phyloP scores from a whole-genome alignment of 1,139 yeast genomes.

The Taphrina populina region DNA sequence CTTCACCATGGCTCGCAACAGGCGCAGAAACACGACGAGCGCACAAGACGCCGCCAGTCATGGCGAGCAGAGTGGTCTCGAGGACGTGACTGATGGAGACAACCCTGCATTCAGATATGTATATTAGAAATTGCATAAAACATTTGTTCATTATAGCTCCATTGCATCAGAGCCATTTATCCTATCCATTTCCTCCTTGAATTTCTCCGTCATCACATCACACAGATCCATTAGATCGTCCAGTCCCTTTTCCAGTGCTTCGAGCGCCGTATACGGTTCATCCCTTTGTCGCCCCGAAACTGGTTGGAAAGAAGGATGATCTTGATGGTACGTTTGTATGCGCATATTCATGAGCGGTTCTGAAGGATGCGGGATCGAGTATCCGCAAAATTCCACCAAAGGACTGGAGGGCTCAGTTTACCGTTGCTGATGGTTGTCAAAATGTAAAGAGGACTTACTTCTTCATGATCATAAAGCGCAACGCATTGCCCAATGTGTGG shows the following conservation, averaged over 20 bases:
- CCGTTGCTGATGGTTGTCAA: background rate
- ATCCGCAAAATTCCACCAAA: conserved; percentile 96
- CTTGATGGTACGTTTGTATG: conserved; percentile 81
- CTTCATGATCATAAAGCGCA: conserved; percentile 91
- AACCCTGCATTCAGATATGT: conserved; percentile 25
- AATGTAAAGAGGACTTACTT: conserved; percentile 57
- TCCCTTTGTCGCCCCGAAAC: conserved; percentile 37
- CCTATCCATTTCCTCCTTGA: conserved; percentile 43
- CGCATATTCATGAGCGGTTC: conserved; percentile 85
- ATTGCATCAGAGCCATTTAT: conserved; percentile 10
- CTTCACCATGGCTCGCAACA: conserved; percentile 46
- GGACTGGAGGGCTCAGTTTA: conserved; percentile 50
- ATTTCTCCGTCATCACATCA: conserved; percentile 74
- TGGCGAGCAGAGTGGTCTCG: conserved; percentile 23
- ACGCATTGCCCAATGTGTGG: conserved; percentile 91
- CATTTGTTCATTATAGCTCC: conserved; percentile 1
- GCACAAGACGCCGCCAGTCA: background rate
- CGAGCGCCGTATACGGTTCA: conserved; percentile 71
- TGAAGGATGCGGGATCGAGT: conserved; percentile 98
- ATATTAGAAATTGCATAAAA: conserved; percentile 40
- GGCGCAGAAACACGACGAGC: conserved; percentile 39
- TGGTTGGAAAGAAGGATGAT: background rate
- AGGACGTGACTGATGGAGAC: conserved; percentile 23
- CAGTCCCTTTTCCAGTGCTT: conserved; percentile 88
- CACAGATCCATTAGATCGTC: conserved; percentile 83